Base-by-base conservation (phyloP, 2,329 filamentous ascomycete genomes). In the Nemania sp. region DNA sequence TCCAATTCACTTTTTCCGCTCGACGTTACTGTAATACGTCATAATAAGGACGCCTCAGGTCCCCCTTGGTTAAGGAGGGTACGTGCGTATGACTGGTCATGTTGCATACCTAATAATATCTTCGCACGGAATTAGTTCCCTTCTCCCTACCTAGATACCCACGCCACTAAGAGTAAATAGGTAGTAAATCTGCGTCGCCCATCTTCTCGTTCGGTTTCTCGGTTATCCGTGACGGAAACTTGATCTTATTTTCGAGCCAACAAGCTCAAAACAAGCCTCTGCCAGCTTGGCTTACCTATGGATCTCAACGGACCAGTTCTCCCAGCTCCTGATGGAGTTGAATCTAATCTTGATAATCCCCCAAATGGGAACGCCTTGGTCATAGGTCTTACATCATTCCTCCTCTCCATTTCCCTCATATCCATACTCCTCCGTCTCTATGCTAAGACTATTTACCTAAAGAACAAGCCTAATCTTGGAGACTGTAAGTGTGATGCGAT, bases 361-460 rank as follows among this genome's bases (percentile, higher is more conserved):
- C 57, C 62, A 15, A 66, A 69, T 35, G 29, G 29, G 35, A 69
- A 69, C 22, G 41, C 35, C 20, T 22, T 66, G 22, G 58, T 69
- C 27, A 49, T 22, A 15, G 67, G 53, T 1, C n/a, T 69, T 29
- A 51, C 27, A 27, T 60, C 58, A n/a, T 45, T 69, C 32, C 66
- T 62, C 35, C 62, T 69, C 26, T 18, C 54, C 3, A 29, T 69
- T 15, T 35, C 63, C n/a, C 22, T 53, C 10, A 38, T 65, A 24
- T 60, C 52, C 43, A 52, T 65, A 13, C 5, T 51, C 22, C 15
- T 68, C 53, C 66, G 62, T 20, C 3, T 59, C 22, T 68, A 68
- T 35, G 61, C 62, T 15, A 68, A 53, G 20, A 45, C 43, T 11
- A 24, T 53, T 43, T 67, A 64, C 47, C 18, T 43, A n/a, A 64